Percentiles rank a stretch among this genome's conserved stretches.
These are phyloP conservation scores for Alternaria sp. DNA, from an alignment of 2,329 filamentous ascomycete genomes.

Conservation along the genomic window DNA sequence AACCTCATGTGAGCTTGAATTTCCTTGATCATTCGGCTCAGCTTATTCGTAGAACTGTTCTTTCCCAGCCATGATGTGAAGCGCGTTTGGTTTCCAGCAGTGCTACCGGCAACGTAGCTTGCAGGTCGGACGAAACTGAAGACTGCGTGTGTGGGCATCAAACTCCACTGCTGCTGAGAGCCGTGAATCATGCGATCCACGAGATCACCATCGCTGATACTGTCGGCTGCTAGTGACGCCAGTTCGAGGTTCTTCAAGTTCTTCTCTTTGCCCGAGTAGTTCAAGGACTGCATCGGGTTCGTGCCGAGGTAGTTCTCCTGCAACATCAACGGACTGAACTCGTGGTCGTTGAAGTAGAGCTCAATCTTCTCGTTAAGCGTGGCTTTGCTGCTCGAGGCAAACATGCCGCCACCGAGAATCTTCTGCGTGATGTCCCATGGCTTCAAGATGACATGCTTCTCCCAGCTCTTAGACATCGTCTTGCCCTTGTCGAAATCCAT, in stretches of 20 bases:
- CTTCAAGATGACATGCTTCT: slow-evolving; percentile 95
- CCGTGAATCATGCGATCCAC: slow-evolving; percentile 99
- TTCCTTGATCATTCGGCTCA: slow-evolving; percentile 84
- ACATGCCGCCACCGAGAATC: slow-evolving; percentile 86
- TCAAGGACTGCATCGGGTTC: slow-evolving; percentile 70
- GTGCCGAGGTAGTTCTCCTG: slow-evolving; percentile 96
- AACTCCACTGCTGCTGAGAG: slow-evolving; percentile 95
- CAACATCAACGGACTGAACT: slow-evolving; percentile 96
- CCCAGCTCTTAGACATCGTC: slow-evolving; percentile 95
- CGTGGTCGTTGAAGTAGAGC: slow-evolving; percentile 98
- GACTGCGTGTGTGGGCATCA: slow-evolving; percentile 95
- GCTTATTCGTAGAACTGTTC: slow-evolving; percentile 79
- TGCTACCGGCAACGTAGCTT: slow-evolving; percentile 82
- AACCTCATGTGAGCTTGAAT: slow-evolving; percentile 98
- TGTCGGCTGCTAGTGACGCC: slow-evolving; percentile 85
- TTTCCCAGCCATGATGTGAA: slow-evolving; percentile 96
- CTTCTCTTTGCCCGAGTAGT: slow-evolving; percentile 70
- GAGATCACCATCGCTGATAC: slow-evolving; percentile 95
- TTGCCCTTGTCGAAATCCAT: slow-evolving; percentile 88
- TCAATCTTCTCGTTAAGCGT: slow-evolving; percentile 98
- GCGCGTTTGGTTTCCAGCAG: slow-evolving; percentile 67
- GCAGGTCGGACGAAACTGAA: slow-evolving; percentile 94
- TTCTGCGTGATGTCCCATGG: slow-evolving; percentile 98
- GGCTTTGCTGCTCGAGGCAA: slow-evolving; percentile 79
- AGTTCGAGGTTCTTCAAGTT: slow-evolving; percentile 85